Base-by-base conservation (phyloP, 306 rosid genomes). In the Abrus precatorius region DNA sequence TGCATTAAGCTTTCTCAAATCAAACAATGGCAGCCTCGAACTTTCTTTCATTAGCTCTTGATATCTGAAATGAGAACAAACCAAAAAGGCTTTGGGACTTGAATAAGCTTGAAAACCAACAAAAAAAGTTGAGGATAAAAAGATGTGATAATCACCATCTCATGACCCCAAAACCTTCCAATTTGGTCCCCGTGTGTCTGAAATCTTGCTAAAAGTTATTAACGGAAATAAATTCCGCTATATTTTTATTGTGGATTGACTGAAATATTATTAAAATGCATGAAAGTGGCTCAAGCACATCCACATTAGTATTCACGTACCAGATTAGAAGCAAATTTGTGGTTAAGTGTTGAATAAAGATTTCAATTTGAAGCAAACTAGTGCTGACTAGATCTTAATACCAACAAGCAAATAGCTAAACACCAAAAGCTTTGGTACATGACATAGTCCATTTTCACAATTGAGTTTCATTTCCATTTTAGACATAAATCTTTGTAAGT, bases 21-120 rank as follows among this genome's bases (percentile, higher is more conserved):
- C 97, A 87, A 94, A 92, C 73, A 94, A 87, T 62, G 98, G 97
- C 90, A 92, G 73, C 84, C 98, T 91, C n/a, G 96, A 92, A 85
- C 98, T 94, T 86, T 89, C 94, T 86, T 88, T 92, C 97, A 94
- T 94, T 48, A 90, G 91, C 74, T 84, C 92, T 82, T 94, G 98
- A 85, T 92, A 94, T 59, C 98, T 94, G 86, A 77, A 82, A 30
- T 68, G 62, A 57, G 80, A 65, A 50, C 44, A 74, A 50, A 68
- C 13, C 28, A 78, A 55, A 53, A 20, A 7, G 45, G 52, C 12
- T 33, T 45, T 11, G 49, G 28, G 43, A 36, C 55, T 52, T 36
- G 38, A 71, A 60, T 14, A 78, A 38, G 57, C 55, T 59, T 57
- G 47, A 73, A 79, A 57, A 45, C 7, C 62, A 76, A 60, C 69